Percentiles rank a stretch among this genome's conserved stretches.
These are phyloP conservation scores for Phytopythium delawarense DNA, from an alignment of 352 stramenopile species.

Conservation along the genomic window DNA sequence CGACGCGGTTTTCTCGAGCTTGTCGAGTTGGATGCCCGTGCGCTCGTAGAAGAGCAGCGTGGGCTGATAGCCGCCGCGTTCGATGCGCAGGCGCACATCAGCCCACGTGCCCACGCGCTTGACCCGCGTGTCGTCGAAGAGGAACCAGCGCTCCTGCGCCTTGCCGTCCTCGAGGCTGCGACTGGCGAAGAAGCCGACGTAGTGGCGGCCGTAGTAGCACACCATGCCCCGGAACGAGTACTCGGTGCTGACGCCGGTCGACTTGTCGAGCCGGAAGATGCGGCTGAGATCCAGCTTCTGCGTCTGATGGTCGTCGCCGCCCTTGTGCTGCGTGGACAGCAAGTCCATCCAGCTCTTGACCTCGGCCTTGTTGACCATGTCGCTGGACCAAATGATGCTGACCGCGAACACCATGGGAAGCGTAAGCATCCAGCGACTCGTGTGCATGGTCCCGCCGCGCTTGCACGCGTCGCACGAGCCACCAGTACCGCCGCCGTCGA, in stretches of 20 bases:
- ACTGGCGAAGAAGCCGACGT: conserved; percentile 84
- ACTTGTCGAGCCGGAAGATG: conserved; percentile 63
- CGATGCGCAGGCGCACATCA: conserved; percentile 66
- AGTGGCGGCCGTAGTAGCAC: conserved; percentile 84
- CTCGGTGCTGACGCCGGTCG: conserved; percentile 21
- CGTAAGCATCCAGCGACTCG: conserved; percentile 73
- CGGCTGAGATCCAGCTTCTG: conserved; percentile 61
- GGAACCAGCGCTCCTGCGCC: conserved; percentile 58
- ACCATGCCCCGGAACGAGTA: conserved; percentile 80
- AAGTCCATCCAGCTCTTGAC: conserved; percentile 71
- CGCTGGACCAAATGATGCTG: conserved; percentile 80
- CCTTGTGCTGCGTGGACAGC: conserved; percentile 43
- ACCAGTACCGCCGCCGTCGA: conserved; percentile 25
- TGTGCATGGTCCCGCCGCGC: conserved; percentile 32
- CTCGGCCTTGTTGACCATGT: conserved; percentile 56
- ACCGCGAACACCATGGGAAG: conserved; percentile 84
- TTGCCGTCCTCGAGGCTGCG: conserved; percentile 49
- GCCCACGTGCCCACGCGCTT: conserved; percentile 71
- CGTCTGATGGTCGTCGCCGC: conserved; percentile 25
- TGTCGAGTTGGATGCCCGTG: conserved; percentile 51
- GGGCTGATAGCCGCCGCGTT: conserved; percentile 75
- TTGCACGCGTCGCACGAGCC: conserved; percentile 50
- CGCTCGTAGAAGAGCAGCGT: conserved; percentile 83
- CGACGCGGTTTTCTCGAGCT: conserved; percentile 57
- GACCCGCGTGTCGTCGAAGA: conserved; percentile 84